phyloP scores from a whole-genome alignment of 371 early-diverging fungal species.

The Vairimorpha necatrix region DNA sequence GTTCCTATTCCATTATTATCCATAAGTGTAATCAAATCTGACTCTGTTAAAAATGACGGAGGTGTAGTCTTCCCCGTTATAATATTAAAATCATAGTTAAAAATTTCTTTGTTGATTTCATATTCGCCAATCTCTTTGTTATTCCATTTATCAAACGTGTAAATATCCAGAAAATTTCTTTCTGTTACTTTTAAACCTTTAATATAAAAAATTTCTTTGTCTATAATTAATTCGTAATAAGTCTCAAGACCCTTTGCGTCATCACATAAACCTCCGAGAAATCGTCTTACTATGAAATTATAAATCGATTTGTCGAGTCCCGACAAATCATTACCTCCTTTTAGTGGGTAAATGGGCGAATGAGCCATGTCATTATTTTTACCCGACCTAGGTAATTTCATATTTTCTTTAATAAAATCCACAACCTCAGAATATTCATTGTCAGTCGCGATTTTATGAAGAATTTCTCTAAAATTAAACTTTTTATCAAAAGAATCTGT shows the following conservation, averaged over 20 bases:
- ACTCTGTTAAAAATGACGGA: constrained; percentile 78
- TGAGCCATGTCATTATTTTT: constrained; percentile 92
- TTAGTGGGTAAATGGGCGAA: constrained; percentile 95
- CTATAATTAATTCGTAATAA: constrained; percentile 69
- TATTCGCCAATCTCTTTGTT: constrained; percentile 72
- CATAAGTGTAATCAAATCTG: constrained; percentile 87
- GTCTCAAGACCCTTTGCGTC: constrained; percentile 86
- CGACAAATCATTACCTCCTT: constrained; percentile 67
- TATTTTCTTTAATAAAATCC: constrained; percentile 6
- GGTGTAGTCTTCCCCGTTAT: constrained; percentile 71
- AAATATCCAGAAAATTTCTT: constrained; percentile 85
- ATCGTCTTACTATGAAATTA: constrained; percentile 82
- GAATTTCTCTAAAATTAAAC: constrained; percentile 69
- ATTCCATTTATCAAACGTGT: constrained; percentile 83
- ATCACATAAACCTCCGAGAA: constrained; percentile 83
- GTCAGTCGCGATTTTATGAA: constrained; percentile 51
- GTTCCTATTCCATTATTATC: constrained; percentile 96
- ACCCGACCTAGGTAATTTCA: constrained; percentile 73
- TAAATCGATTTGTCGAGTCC: constrained; percentile 72
- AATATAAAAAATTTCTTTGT: constrained; percentile 37
- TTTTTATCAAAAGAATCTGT: constrained; percentile 79
- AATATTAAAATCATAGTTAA: constrained; percentile 61
- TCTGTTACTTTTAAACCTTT: constrained; percentile 65
- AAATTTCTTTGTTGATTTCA: constrained; percentile 68
- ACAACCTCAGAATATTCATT: constrained; percentile 46